Base-by-base conservation (phyloP, 2,329 filamentous ascomycete species). In the Ceratocystiopsis minuta region DNA sequence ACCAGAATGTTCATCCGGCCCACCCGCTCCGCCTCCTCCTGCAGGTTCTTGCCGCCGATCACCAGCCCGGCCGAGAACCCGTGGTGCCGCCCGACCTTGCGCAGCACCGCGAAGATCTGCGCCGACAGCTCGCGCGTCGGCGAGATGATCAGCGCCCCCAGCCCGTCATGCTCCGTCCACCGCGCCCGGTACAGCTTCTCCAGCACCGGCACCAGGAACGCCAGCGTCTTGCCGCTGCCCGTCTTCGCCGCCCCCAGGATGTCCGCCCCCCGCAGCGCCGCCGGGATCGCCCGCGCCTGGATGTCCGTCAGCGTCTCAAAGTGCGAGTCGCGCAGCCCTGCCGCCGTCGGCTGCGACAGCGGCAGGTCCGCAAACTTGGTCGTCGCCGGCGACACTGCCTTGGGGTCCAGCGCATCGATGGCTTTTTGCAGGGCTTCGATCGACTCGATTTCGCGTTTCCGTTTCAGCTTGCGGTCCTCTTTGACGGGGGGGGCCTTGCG, bases 1-100 rank as follows among this genome's bases (percentile, higher is more conserved):
- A 98, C 85, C 20, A 98, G 63, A 38, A 98, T 96, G 56, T 96
- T 98, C 88, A 98, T 96, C 49, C 85, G 75, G 3, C 75, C 74
- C 46, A 98, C 57, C 32, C 87, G 72, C 51, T 92, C 83, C 18
- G 83, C 77, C 61, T 98, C 75, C 53, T 95, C 87, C 54, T 82
- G 78, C 52, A 95, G 56, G 56, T 73, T 87, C 67, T 93, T 94
- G 35, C 90, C 90, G 35, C 90, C 90, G 52, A 96, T 96, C 11
- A 98, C 75, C 52, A 96, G 61, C 0, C 90, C 90, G 0, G 90
- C 90, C 1, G 88, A 93, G 57, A 96, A 95, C 46, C 75, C 69
- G 58, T 98, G 88, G 44, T 88, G 77, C 43, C 83, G 74, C 37
- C 90, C 90, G 44, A 98, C 75, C 58, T 93, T 94, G 47, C 84